Conservation (phyloP, 2,329 filamentous ascomycete genomes). For the Trichocomaceae sp. region DNA sequence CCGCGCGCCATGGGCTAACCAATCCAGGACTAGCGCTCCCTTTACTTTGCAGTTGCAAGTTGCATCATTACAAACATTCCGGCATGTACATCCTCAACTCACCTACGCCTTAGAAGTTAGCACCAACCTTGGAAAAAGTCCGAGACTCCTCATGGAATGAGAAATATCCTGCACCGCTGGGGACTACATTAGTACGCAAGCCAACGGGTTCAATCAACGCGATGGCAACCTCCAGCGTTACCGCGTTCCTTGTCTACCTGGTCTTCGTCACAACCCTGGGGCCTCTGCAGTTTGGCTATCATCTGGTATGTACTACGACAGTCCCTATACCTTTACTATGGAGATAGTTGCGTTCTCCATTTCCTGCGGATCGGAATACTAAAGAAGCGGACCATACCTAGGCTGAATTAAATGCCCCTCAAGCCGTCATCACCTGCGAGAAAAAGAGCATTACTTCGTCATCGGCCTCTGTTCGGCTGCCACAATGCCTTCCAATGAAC, state of each 20-base stretch:
- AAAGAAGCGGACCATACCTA: conserved; percentile 28
- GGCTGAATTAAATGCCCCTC: conserved; percentile 92
- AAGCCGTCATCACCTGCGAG: conserved; percentile 86
- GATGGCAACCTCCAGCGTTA: conserved; percentile 41
- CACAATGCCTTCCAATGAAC: conserved; percentile 84
- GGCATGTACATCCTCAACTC: too few species aligned
- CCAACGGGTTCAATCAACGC: background rate
- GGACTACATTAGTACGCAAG: background rate
- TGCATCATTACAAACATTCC: too few species aligned
- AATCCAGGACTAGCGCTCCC: background rate
- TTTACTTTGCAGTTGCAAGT: background rate
- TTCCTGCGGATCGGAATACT: background rate
- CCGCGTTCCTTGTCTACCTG: conserved; percentile 69
- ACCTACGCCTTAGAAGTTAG: too few species aligned
- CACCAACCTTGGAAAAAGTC: too few species aligned
- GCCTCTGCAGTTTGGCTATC: conserved; percentile 89
- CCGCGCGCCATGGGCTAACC: background rate
- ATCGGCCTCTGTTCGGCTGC: conserved; percentile 20
- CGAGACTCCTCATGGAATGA: background rate
- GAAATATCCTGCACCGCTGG: background rate
- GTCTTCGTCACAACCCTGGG: conserved; percentile 73
- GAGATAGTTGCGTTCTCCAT: background rate
- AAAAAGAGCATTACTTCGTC: conserved; percentile 47
- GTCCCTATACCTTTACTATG: background rate
- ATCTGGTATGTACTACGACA: conserved; percentile 58